Evolutionary conservation across 306 rosid genomes (phyloP), one percentile per base, ranked within the genome.

Genomic region (Trifolium pratense): DNA sequence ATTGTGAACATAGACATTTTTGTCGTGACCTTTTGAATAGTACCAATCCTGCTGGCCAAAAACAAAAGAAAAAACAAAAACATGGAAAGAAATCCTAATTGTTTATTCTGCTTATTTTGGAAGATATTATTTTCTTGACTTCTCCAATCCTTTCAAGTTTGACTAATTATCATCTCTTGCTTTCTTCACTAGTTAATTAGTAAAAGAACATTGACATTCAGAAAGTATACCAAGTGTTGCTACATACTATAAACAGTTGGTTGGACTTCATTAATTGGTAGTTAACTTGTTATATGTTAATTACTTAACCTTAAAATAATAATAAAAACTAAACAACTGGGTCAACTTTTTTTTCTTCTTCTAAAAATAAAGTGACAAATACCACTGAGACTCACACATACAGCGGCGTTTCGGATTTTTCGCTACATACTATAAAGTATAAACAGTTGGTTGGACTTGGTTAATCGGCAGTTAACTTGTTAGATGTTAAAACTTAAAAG

Each of bases 1-100:
- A 78, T 61, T 26, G 55, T 52, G 46, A 55, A 55, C 45, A 43
- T 52, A 15, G 52, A 46, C 52, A 46, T 46, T 46, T 46, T 46
- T 15, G 49, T 43, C 49, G 5, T 43, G 15, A 43, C 49, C 16
- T 15, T 57, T 57, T 57, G 4, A 57, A 21, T 23, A 56, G 4
- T 6, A 20, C 9, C 32, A 21, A 29, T 55, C 59, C 20, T 76
- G 13, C 26, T 66, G 68, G 18, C 61, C 49, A 1, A 39, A 21
- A 52, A 52, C 6, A n/a, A 36, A n/a, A 29, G 6, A 29, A 29
- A 29, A 74, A 29, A 5, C 36, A 46, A 18, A 18, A 53, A 26
- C 12, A 21, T 3, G 0, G 5, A 29, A 58, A 20, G 6, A 29
- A 40, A 64, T 78, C 52, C 39, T 23, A 40, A 53, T 2, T 63